Evolutionary conservation across 164 flowering plant species (phyloP), one percentile per base, ranked within the genome.

Genomic region (Hamamelis virginiana): DNA sequence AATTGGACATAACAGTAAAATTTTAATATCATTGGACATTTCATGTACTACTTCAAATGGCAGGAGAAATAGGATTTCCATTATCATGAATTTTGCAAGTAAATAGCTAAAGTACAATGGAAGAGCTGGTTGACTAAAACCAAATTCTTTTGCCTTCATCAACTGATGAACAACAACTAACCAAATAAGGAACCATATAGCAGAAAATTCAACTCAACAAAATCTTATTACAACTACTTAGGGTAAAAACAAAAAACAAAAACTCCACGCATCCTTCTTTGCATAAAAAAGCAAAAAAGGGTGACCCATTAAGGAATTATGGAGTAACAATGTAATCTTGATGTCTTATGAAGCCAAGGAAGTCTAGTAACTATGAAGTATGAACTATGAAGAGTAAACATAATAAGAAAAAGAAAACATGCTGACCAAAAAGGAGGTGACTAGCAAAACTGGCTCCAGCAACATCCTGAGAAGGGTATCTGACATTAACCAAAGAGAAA

Each of bases 381-480:
- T 53, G 63, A 56, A 56, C 19, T 4, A 23, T 33, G 25, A 5
- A n/a, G n/a, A n/a, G n/a, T 9, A 66, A 33, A 33, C 6, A 2
- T 2, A 33, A 53, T 23, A 23, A 18, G 8, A 27, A 18, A 43
- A 44, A 46, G 48, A 21, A 50, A 21, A 59, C n/a, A 28, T 44
- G 64, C 75, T 65, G 11, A 69, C 81, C 78, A 78, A 68, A 19
- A 76, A 52, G 6, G 66, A 66, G 44, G 70, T 58, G 21, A 76
- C 66, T 27, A 69, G 77, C 66, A 79, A 70, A 51, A 50, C 70
- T 55, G 75, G 77, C 56, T 76, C 80, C 69, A 71, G 62, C 67
- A 79, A 44, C 80, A 76, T 74, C 73, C 66, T 71, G 41, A 80
- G 72, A 71, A 74, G 64, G n/a, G 5, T 62, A 68, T 74, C 82